These are phyloP conservation scores for Jaltomata sinuosa DNA, from an alignment of 257 asterid genomes.

Conservation along the genomic window DNA sequence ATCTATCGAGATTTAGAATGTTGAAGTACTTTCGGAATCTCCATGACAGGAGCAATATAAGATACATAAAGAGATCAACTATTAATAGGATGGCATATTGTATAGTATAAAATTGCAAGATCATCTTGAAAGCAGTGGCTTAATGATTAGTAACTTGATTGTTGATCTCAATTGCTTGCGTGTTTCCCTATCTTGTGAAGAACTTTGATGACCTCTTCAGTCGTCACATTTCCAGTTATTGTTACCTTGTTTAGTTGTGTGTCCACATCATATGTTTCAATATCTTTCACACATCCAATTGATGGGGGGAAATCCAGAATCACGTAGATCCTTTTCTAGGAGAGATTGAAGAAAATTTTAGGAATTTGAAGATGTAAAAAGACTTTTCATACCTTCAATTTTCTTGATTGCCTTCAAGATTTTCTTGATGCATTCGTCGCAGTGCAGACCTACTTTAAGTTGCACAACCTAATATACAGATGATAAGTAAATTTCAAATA, in stretches of 20 bases:
- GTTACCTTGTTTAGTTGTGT: conserved; percentile 56
- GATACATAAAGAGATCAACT: background rate
- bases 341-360: background rate
- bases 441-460: conserved; percentile 82
- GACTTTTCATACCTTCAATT: conserved; percentile 51
- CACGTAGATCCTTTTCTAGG: background rate
- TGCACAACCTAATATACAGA: conserved; percentile 51
- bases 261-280: conserved; percentile 70
- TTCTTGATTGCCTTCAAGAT: conserved; percentile 91
- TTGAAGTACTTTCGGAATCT: background rate
- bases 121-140: background rate
- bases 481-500: background rate
- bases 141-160: background rate
- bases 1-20: background rate
- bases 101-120: background rate
- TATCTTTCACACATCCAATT: conserved; percentile 33
- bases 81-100: too few species aligned
- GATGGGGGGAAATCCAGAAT: background rate
- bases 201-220: conserved; percentile 49
- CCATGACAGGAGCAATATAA: background rate
- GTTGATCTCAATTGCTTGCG: conserved; percentile 47
- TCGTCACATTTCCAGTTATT: conserved; percentile 72
- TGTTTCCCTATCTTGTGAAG: conserved; percentile 77
- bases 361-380: background rate
- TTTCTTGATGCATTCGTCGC: conserved; percentile 81